These are phyloP conservation scores for Isatis lusitanica DNA, from an alignment of 441 rosid species.

Conservation along the genomic window DNA sequence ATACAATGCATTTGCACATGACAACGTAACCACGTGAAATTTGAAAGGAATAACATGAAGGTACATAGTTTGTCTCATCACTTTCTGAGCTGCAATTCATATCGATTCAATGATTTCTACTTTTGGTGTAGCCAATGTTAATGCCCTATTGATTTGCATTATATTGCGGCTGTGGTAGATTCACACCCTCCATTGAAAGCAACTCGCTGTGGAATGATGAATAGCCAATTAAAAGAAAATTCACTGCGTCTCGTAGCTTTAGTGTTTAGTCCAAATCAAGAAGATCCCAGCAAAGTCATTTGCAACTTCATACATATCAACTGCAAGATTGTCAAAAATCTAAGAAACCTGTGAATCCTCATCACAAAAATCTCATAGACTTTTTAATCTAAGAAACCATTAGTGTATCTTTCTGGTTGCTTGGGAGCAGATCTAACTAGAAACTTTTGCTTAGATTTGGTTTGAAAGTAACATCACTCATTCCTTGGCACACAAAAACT, in stretches of 20 bases:
- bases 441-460: not conserved
- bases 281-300: not conserved
- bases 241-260: not conserved
- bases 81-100: conserved; percentile 2
- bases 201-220: not conserved
- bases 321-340: not conserved
- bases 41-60: conserved; percentile 34
- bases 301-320: not conserved
- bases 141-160: not conserved
- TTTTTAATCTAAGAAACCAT: not conserved
- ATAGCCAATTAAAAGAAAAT: not conserved
- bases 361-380: not conserved
- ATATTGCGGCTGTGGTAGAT: not conserved
- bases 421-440: not conserved
- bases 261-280: not conserved
- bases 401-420: not conserved
- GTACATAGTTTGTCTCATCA: conserved; percentile 35
- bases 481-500: not conserved
- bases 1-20: conserved; percentile 27
- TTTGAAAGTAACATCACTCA: not conserved
- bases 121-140: conserved; percentile 7
- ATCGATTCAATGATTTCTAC: conserved; percentile 3
- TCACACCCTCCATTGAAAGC: not conserved
- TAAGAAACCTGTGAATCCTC: too few species aligned
- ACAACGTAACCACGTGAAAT: conserved; percentile 8